Conservation (phyloP, 441 rosid genomes). For the Cnidoscolus chayamansa region DNA sequence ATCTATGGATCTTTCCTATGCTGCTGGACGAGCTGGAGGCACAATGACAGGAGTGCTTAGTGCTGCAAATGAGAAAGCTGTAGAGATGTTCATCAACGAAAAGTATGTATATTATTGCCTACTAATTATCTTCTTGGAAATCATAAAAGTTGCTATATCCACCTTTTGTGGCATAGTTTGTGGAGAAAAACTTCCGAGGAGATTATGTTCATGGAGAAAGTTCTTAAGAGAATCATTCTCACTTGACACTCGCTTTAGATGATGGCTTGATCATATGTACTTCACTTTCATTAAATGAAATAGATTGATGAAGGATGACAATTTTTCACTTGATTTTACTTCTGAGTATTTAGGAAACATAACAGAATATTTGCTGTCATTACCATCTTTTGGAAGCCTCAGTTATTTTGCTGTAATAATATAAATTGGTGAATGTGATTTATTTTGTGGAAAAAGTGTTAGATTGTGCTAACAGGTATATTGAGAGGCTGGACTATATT, state of each 20-base stretch:
- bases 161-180: neutral
- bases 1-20: conserved; percentile 87
- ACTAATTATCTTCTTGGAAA: neutral
- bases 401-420: no score
- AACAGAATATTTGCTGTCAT: no score
- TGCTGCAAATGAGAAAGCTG: conserved; percentile 94
- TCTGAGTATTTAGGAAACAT: no score
- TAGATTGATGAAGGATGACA: no score
- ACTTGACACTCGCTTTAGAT: no score
- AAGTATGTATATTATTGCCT: conserved; percentile 43
- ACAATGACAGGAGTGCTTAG: conserved; percentile 98
- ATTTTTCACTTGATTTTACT: no score
- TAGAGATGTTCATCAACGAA: conserved; percentile 81
- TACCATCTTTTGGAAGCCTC: no score
- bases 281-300: no score
- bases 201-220: neutral
- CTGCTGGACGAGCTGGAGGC: conserved; percentile 96
- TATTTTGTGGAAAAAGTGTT: neutral
- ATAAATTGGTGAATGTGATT: no score
- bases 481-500: neutral
- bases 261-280: no score
- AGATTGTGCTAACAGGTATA: neutral
- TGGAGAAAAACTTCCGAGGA: neutral
- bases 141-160: neutral
- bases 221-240: no score